phyloP scores from a whole-genome alignment of 2,329 filamentous ascomycete genomes.

The Mycocentrospora acerina region DNA sequence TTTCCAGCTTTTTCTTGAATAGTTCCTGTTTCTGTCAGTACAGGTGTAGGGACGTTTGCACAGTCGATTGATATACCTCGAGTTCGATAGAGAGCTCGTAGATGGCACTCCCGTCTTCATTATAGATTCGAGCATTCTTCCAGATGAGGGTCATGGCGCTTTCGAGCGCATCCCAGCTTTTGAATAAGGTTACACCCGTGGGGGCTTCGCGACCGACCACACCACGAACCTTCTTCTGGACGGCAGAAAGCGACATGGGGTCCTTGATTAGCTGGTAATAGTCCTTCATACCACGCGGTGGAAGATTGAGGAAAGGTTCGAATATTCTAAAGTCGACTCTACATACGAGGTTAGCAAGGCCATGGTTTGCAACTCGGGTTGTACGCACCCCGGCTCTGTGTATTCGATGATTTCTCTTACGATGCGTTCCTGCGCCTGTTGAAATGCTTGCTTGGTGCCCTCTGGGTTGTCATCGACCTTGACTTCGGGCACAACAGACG shows the following conservation, averaged over 20 bases:
- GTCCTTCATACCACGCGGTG: conserved; percentile 73
- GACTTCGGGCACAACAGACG: conserved; percentile 23
- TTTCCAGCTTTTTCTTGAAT: conserved; percentile 67
- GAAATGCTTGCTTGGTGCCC: conserved; percentile 65
- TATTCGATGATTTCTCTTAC: conserved; percentile 70
- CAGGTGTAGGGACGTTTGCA: neutral
- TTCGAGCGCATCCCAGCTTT: conserved; percentile 79
- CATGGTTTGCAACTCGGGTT: neutral
- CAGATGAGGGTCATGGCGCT: conserved; percentile 79
- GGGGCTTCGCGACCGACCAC: conserved; percentile 67
- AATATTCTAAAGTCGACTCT: conserved; percentile 66
- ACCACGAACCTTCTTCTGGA: conserved; percentile 77
- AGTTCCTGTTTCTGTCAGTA: conserved; percentile 56
- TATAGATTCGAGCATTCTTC: conserved; percentile 86
- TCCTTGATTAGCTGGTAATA: conserved; percentile 84
- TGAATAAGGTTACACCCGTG: conserved; percentile 67
- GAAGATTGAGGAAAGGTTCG: conserved; percentile 76
- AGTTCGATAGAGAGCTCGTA: conserved; percentile 75
- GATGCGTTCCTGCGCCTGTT: conserved; percentile 84
- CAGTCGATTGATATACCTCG: conserved; percentile 57
- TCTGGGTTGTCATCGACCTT: conserved; percentile 23
- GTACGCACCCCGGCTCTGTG: conserved; percentile 54
- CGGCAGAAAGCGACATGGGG: conserved; percentile 73
- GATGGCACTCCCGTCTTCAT: conserved; percentile 88
- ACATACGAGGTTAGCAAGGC: conserved; percentile 9